Evolutionary conservation across 2,329 filamentous ascomycete species (phyloP).

Genomic region (Coleophoma eucalyptorum): DNA sequence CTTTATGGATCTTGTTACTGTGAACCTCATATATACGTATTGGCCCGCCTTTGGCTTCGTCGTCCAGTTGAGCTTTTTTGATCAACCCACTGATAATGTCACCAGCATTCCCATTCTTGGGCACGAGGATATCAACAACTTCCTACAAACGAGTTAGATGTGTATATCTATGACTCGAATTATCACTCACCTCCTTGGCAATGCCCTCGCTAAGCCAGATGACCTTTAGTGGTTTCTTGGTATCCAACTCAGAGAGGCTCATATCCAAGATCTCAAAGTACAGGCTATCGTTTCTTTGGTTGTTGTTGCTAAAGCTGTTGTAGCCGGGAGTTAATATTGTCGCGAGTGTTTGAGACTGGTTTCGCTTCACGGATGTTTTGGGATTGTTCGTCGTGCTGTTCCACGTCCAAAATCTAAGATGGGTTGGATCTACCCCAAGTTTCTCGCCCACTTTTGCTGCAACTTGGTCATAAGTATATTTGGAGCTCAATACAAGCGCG

Average conservation of each 20-base stretch:
- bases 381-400: constrained; percentile 73
- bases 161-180: constrained; percentile 4
- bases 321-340: constrained; percentile 77
- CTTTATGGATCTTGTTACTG: constrained; percentile 78
- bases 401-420: constrained; percentile 88
- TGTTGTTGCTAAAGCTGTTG: constrained; percentile 64
- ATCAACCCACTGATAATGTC: constrained; percentile 75
- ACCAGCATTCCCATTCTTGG: constrained; percentile 76
- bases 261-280: constrained; percentile 95
- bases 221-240: constrained; percentile 82
- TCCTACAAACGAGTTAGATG: constrained; percentile 50
- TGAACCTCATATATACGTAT: constrained; percentile 83
- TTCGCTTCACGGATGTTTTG: constrained; percentile 74
- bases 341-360: constrained; percentile 59
- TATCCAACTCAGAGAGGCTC: constrained; percentile 88
- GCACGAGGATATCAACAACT: constrained; percentile 75
- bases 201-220: constrained; percentile 87
- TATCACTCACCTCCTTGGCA: constrained; percentile 71
- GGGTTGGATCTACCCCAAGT: constrained; percentile 74
- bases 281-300: constrained; percentile 71
- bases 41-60: constrained; percentile 64
- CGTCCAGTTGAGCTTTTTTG: constrained; percentile 75
- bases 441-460: constrained; percentile 78
- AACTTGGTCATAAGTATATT: constrained; percentile 86
- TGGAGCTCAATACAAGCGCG: constrained; percentile 74